Conservation (phyloP, 768 basidiomycete species). For the Panus rudis region DNA sequence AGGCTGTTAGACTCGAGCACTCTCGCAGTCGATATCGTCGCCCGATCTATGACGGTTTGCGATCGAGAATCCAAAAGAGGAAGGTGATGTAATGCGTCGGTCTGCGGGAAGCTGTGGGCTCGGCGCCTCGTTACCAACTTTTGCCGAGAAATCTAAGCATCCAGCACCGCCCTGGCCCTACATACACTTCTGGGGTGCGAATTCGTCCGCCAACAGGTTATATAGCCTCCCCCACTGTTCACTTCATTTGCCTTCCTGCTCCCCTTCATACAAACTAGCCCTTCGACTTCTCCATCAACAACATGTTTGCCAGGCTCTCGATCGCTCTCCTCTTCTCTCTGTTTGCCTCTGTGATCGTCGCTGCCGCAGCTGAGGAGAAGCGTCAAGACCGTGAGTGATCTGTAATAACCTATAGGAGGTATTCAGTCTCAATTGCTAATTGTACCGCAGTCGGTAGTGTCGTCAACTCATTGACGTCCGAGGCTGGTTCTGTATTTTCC, state of each 20-base stretch:
- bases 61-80: too few species aligned
- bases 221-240: slow-evolving; percentile 2
- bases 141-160: too few species aligned
- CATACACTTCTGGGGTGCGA: too few species aligned
- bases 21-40: too few species aligned
- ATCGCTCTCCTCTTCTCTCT: slow-evolving; percentile 12
- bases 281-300: too few species aligned
- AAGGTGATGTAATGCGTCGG: too few species aligned
- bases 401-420: neutral
- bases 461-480: slow-evolving; percentile 33
- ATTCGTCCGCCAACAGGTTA: too few species aligned
- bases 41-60: too few species aligned
- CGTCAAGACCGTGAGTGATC: slow-evolving; percentile 35
- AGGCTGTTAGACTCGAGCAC: neutral
- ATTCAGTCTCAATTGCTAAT: slow-evolving; percentile 4
- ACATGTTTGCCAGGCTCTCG: slow-evolving; percentile 34
- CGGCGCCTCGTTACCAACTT: too few species aligned
- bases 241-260: slow-evolving; percentile 9
- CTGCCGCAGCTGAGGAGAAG: slow-evolving; percentile 28
- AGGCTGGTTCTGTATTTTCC: slow-evolving; percentile 18
- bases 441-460: slow-evolving; percentile 27
- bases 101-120: too few species aligned
- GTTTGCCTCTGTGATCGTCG: slow-evolving; percentile 29
- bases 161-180: too few species aligned
- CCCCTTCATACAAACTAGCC: slow-evolving; percentile 14